Evolutionary conservation across 1,284 basidiomycete species (phyloP).

Genomic region (Papiliotrema laurentii): DNA sequence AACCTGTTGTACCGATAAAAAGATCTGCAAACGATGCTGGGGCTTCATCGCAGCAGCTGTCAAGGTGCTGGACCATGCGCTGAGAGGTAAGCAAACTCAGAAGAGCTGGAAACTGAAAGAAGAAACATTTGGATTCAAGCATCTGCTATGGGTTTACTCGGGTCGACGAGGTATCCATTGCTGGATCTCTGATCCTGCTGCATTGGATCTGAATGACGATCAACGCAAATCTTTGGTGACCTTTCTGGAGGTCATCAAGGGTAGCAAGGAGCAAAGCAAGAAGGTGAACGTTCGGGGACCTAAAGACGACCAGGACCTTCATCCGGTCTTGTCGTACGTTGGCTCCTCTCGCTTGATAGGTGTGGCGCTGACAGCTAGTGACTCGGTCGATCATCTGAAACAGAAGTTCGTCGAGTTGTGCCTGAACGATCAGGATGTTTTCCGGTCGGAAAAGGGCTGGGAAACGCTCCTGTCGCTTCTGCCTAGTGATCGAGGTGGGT

Average conservation of each 20-base stretch:
- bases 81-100: constrained; percentile 60
- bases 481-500: constrained; percentile 56
- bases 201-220: constrained; percentile 85
- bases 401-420: constrained; percentile 64
- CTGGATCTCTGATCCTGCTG: constrained; percentile 90
- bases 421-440: constrained; percentile 82
- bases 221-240: constrained; percentile 79
- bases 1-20: constrained; percentile 88
- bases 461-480: constrained; percentile 70
- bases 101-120: neutral
- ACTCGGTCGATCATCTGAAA: constrained; percentile 57
- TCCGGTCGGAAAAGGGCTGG: constrained; percentile 66
- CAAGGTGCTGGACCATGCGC: constrained; percentile 71
- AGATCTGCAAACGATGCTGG: constrained; percentile 93
- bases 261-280: constrained; percentile 75
- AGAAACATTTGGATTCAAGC: constrained; percentile 70
- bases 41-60: constrained; percentile 90
- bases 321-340: constrained; percentile 67
- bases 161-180: constrained; percentile 96
- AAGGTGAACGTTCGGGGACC: constrained; percentile 66
- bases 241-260: constrained; percentile 81
- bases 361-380: constrained; percentile 40
- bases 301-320: constrained; percentile 54
- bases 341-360: neutral
- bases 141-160: constrained; percentile 96